These are phyloP conservation scores for Ramaria sp. DNA, from an alignment of 768 basidiomycete species.

Conservation along the genomic window DNA sequence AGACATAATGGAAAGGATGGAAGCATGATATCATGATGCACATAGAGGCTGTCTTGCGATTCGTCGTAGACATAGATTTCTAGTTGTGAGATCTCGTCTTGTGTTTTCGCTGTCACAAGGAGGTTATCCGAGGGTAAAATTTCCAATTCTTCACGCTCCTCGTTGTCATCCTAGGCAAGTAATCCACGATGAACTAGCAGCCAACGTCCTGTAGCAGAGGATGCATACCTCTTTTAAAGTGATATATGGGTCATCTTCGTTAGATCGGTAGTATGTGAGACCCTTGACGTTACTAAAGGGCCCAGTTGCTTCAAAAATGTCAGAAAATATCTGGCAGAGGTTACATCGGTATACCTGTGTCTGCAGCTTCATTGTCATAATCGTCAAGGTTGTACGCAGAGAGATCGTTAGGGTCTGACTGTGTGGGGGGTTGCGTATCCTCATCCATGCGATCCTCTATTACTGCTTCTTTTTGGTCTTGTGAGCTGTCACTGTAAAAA, in stretches of 20 bases:
- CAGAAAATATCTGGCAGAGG: conserved; percentile 10
- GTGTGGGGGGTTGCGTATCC: conserved; percentile 21
- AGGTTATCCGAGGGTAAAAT: conserved; percentile 87
- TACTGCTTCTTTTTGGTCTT: not conserved
- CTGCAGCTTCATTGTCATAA: conserved; percentile 72
- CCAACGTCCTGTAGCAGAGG: conserved; percentile 7
- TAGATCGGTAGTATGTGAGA: conserved; percentile 81
- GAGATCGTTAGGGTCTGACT: conserved; percentile 48
- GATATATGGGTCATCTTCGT: conserved; percentile 93
- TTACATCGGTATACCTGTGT: conserved; percentile 24
- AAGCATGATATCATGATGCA: conserved; percentile 95
- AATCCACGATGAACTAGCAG: conserved; percentile 1
- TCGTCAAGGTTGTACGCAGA: conserved; percentile 83
- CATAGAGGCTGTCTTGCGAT: conserved; percentile 81
- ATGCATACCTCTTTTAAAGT: conserved; percentile 79
- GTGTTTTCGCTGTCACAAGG: conserved; percentile 86
- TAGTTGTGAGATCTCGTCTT: conserved; percentile 91
- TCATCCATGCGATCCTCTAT: conserved; percentile 54
- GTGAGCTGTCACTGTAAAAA: conserved; percentile 3
- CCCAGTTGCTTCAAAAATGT: conserved; percentile 39
- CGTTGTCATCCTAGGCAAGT: conserved; percentile 49
- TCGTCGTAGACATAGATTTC: conserved; percentile 97
- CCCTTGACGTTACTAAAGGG: conserved; percentile 96
- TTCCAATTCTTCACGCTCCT: conserved; percentile 85
- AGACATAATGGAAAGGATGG: conserved; percentile 97